Evolutionary conservation across 1,284 basidiomycete species (phyloP), one percentile per base, ranked within the genome.

Genomic region (Afroboletus lepidellus): DNA sequence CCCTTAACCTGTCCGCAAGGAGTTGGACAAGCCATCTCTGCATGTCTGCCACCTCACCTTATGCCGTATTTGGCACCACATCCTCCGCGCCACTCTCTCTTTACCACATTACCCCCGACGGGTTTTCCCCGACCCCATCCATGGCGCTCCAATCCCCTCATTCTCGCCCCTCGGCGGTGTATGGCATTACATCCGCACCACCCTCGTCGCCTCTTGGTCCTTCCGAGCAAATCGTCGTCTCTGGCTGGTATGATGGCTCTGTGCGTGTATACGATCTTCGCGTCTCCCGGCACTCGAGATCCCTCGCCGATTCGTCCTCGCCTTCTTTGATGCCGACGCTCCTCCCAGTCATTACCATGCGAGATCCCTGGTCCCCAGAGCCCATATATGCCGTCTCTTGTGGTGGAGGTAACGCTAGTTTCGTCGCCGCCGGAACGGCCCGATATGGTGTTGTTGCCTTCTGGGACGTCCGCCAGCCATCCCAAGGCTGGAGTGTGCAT

Each of bases 231-330:
- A 77, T 88, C 21, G 53, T 91, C n/a, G 75, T 89, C 34, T 84
- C 85, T 3, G 88, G 88, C 2, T 91, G 89, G 88, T 90, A 82
- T 66, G 87, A 91, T 61, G 85, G 88, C 8, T 65, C 75, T 45
- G 83, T 89, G 27, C 77, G 78, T 39, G 77, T 87, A 44, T 81
- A 90, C 66, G 88, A 91, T 66, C 75, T 90, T 25, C 86, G 88
- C 25, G 72, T 76, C 16, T 72, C 78, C 16, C 30, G 37, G 8
- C 21, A 54, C 50, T 47, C 56, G 37, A 50, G 29, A 23, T n/a
- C 21, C 16, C 7, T 20, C 9, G 18, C 41, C 4, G n/a, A 25
- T 25, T 46, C 50, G 11, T 29, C 44, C 15, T 39, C 39, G 20
- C 41, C 33, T 38, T 57, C 53, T 51, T 57, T 30, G 52, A 60